Evolutionary conservation across 768 basidiomycete species (phyloP).

Genomic region (Leccinum imitatum): DNA sequence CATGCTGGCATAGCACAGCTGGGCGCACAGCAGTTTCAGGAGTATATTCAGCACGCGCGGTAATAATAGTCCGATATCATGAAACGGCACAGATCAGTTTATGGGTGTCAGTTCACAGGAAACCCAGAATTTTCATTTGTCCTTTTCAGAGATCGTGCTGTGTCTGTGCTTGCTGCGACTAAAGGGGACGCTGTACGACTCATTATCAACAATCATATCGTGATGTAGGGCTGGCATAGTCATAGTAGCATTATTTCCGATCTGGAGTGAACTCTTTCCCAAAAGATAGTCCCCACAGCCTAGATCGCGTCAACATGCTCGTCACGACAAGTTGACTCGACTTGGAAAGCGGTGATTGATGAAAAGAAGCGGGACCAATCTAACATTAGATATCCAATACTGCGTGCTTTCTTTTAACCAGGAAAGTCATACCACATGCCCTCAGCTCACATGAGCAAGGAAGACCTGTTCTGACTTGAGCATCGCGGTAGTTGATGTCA

Average conservation of each 20-base stretch:
- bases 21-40: constrained; percentile 18
- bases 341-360: constrained; percentile 4
- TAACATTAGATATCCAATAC: neutral
- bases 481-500: constrained; percentile 2
- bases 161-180: neutral
- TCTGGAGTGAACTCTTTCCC: neutral
- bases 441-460: constrained; percentile 13
- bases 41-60: neutral
- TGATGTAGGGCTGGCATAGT: constrained; percentile 12
- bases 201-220: neutral
- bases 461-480: constrained; percentile 1
- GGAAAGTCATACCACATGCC: constrained; percentile 7
- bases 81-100: neutral
- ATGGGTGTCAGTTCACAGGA: constrained; percentile 5
- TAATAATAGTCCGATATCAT: neutral
- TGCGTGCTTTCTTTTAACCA: neutral
- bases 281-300: constrained; percentile 5
- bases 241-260: constrained; percentile 7
- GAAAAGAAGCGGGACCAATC: constrained; percentile 12
- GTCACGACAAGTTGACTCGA: constrained; percentile 13
- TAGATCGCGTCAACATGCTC: constrained; percentile 8
- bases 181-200: neutral
- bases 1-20: neutral
- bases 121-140: neutral
- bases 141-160: constrained; percentile 5